Percentiles rank a stretch among this genome's conserved stretches.
phyloP scores from a whole-genome alignment of 2,329 filamentous ascomycete species.

The Elsinoe ampelina region DNA sequence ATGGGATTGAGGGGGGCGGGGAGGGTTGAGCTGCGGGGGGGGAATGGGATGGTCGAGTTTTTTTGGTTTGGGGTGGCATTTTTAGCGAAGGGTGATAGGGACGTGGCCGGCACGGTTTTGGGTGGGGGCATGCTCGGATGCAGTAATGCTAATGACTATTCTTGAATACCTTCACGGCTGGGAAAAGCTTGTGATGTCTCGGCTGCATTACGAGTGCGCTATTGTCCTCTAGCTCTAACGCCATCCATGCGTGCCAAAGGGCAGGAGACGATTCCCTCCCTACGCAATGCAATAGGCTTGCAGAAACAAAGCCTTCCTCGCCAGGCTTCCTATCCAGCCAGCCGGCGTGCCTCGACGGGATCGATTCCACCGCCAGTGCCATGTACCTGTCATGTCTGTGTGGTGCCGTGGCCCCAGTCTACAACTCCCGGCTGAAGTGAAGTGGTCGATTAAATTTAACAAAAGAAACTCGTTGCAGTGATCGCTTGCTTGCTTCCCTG shows the following conservation, averaged over 20 bases:
- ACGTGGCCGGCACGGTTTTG: too few relatives aligned
- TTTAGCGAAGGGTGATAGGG: neutral
- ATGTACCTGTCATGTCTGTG: neutral
- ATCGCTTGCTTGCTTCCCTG: neutral
- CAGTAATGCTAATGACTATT: too few relatives aligned
- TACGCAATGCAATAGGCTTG: neutral
- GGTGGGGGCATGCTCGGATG: too few relatives aligned
- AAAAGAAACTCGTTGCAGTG: slow-evolving; percentile 4
- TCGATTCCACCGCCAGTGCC: neutral
- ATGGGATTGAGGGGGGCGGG: slow-evolving; percentile 1
- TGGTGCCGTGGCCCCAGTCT: neutral
- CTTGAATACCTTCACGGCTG: too few relatives aligned
- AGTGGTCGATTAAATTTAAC: neutral
- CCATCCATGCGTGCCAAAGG: neutral
- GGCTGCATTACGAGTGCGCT: neutral
- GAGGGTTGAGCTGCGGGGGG: neutral
- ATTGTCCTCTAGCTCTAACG: neutral
- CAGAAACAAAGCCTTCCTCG: neutral
- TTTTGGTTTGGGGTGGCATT: neutral
- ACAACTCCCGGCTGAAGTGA: slow-evolving; percentile 8
- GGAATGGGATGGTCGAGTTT: neutral
- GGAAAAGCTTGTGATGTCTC: neutral
- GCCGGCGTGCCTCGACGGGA: neutral
- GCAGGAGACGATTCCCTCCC: neutral
- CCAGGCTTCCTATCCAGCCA: neutral